These are phyloP conservation scores for Mucor piriformis DNA, from an alignment of 371 early-diverging fungal species.

Conservation along the genomic window DNA sequence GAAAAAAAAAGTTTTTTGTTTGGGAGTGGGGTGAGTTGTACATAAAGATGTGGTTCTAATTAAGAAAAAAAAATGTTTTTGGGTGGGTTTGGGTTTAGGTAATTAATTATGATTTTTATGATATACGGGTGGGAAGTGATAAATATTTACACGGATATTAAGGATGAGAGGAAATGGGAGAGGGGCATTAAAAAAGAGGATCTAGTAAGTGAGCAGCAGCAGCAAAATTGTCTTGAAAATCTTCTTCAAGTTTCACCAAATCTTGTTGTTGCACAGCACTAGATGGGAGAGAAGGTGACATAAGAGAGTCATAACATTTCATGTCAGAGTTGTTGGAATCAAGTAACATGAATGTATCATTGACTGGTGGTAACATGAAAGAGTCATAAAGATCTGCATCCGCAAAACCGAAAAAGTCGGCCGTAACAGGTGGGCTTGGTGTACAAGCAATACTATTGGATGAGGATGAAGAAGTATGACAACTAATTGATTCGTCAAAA, in stretches of 20 bases:
- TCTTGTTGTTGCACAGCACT: slow-evolving; percentile 20
- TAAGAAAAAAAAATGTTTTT: background rate
- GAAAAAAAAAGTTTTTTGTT: background rate
- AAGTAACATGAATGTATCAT: slow-evolving; percentile 30
- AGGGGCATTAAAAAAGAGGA: slow-evolving; percentile 28
- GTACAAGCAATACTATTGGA: slow-evolving; percentile 27
- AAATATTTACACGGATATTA: slow-evolving; percentile 3
- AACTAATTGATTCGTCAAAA: slow-evolving; percentile 29
- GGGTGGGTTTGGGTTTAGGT: background rate
- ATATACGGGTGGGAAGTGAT: slow-evolving; percentile 1
- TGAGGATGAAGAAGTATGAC: slow-evolving; percentile 18
- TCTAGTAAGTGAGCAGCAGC: slow-evolving; percentile 27
- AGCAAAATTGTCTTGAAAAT: slow-evolving; percentile 23
- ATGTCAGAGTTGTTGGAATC: slow-evolving; percentile 21
- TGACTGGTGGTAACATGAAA: slow-evolving; percentile 35
- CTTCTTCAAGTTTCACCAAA: slow-evolving; percentile 27
- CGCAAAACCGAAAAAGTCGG: slow-evolving; percentile 24
- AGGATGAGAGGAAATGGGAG: background rate
- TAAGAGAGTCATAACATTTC: slow-evolving; percentile 28
- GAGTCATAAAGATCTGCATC: slow-evolving; percentile 31
- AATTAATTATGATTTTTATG: background rate
- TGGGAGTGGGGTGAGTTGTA: background rate
- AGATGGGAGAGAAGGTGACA: slow-evolving; percentile 29
- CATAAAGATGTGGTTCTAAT: no score
- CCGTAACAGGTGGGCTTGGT: slow-evolving; percentile 29